Percentiles rank a stretch among this genome's conserved stretches.
Evolutionary conservation across 2,329 filamentous ascomycete genomes (phyloP).

Genomic region (Diaporthe aspalathi): DNA sequence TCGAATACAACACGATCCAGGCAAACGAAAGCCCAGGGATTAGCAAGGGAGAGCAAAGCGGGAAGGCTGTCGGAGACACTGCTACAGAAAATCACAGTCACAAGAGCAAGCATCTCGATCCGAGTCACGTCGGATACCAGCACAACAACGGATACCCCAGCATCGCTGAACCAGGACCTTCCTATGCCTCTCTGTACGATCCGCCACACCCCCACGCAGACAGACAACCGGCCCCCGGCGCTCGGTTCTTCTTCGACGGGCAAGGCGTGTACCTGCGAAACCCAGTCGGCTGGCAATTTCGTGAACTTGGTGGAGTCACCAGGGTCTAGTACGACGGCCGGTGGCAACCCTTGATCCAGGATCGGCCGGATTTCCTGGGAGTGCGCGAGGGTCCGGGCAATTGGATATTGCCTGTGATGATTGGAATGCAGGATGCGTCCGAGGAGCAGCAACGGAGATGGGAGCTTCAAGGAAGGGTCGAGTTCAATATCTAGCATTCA

Average conservation of each 20-base stretch:
- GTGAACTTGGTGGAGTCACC: background rate
- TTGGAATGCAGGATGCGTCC: background rate
- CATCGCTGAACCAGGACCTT: background rate
- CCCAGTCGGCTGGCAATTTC: background rate
- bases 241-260: background rate
- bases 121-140: background rate
- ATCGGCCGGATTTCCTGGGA: background rate
- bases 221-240: background rate
- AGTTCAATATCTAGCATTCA: background rate
- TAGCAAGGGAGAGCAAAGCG: background rate
- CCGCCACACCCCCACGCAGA: background rate
- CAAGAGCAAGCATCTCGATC: background rate
- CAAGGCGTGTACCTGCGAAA: background rate
- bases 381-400: background rate
- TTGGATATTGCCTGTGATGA: background rate
- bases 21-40: rapidly evolving
- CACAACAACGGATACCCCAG: background rate
- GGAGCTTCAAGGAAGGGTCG: background rate
- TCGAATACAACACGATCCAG: too few species aligned
- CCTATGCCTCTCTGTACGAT: background rate
- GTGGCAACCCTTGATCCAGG: background rate
- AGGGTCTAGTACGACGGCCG: background rate
- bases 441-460: background rate
- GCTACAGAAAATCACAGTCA: background rate
- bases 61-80: background rate